Percentiles rank a stretch among this genome's conserved stretches.
These are phyloP conservation scores for Vigna unguiculata DNA, from an alignment of 306 rosid species.

Conservation along the genomic window DNA sequence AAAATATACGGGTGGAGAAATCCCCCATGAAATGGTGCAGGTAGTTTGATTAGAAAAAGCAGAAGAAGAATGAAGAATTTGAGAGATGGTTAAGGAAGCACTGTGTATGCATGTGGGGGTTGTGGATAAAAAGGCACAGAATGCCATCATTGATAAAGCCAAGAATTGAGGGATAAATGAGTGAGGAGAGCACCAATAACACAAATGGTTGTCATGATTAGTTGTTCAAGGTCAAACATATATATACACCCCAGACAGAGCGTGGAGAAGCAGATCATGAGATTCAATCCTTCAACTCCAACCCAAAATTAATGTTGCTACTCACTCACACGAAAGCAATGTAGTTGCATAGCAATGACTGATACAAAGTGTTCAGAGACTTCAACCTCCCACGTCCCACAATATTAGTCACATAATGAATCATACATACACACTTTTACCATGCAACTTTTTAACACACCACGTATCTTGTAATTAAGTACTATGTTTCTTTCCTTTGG, in stretches of 20 bases:
- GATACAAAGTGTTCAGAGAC: conserved; percentile 10
- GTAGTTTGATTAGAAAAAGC: background rate
- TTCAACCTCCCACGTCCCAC: background rate
- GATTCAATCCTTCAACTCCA: conserved; percentile 47
- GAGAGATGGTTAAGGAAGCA: conserved; percentile 42
- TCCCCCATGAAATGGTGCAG: background rate
- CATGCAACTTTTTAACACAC: conserved; percentile 29
- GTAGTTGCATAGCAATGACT: conserved; percentile 29
- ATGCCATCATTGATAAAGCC: conserved; percentile 53
- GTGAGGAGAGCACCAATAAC: conserved; percentile 48
- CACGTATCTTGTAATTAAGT: background rate
- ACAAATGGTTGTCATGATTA: conserved; percentile 60
- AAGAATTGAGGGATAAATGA: conserved; percentile 46
- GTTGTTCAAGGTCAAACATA: conserved; percentile 38
- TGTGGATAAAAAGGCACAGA: conserved; percentile 53
- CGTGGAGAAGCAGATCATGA: conserved; percentile 53
- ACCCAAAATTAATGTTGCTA: conserved; percentile 39
- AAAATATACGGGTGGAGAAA: too few relatives aligned
- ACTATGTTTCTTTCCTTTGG: background rate
- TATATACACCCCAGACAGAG: conserved; percentile 33
- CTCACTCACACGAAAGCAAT: conserved; percentile 10
- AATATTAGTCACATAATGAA: conserved; percentile 33
- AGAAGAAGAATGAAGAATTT: background rate
- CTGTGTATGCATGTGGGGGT: conserved; percentile 51
- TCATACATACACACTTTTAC: conserved; percentile 24